Conservation (phyloP, 2,329 filamentous ascomycete species). For the Tolypocladium capitatum region DNA sequence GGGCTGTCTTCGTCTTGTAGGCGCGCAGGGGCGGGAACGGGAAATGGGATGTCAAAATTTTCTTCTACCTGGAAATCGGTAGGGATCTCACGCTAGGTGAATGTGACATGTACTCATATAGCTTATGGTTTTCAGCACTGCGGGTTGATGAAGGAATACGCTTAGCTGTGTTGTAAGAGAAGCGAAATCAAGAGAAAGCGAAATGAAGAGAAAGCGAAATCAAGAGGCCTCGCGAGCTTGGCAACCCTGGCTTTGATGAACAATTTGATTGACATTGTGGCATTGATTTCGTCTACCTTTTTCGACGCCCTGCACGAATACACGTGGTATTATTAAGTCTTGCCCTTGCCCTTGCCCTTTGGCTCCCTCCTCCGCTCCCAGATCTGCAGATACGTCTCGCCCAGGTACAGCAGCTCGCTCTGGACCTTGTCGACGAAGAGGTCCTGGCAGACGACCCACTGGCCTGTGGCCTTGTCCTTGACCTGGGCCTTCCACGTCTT, state of each 20-base stretch:
- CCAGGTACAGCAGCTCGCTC: slow-evolving; percentile 78
- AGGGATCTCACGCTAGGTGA: neutral
- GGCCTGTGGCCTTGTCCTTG: slow-evolving; percentile 62
- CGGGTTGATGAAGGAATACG: neutral
- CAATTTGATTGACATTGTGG: neutral
- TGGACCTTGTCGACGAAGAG: slow-evolving; percentile 83
- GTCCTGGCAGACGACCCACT: slow-evolving; percentile 92
- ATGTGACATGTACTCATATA: slow-evolving; percentile 2
- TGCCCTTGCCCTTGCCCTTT: slow-evolving; percentile 20
- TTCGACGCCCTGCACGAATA: neutral
- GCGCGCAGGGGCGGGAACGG: neutral
- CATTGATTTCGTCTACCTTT: neutral
- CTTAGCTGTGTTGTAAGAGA: neutral
- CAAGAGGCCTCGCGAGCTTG: neutral
- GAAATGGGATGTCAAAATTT: neutral
- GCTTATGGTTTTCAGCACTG: neutral
- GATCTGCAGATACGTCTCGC: slow-evolving; percentile 90
- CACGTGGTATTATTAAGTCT: slow-evolving; percentile 7
- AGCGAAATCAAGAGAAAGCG: neutral
- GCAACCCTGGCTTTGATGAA: neutral
- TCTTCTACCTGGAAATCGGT: slow-evolving; percentile 1
- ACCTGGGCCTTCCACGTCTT: slow-evolving; percentile 95
- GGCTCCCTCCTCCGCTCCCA: slow-evolving; percentile 70
- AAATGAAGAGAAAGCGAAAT: neutral
- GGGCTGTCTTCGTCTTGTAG: too few species aligned